phyloP scores from a whole-genome alignment of 345 rosid species.

The Arabis alpina region DNA sequence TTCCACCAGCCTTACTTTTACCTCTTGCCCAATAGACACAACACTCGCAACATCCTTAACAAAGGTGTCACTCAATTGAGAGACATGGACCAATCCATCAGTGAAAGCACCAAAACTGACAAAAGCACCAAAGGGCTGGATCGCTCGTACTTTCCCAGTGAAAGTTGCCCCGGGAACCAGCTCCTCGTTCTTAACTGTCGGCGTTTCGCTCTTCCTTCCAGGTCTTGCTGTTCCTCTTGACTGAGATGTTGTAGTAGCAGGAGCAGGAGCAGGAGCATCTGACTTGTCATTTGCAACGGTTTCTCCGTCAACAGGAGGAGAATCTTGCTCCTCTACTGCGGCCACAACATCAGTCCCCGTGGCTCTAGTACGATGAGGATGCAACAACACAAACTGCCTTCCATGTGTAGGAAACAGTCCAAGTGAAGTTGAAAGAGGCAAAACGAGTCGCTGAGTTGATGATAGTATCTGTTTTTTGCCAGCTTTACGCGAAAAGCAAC shows the following conservation, averaged over 20 bases:
- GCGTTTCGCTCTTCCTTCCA: slow-evolving; percentile 80
- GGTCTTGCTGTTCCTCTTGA: slow-evolving; percentile 52
- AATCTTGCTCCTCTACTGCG: slow-evolving; percentile 64
- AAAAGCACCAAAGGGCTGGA: slow-evolving; percentile 95
- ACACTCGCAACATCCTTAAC: slow-evolving; percentile 81
- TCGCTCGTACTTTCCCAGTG: slow-evolving; percentile 86
- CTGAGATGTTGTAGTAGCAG: slow-evolving; percentile 36
- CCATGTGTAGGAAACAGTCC: slow-evolving; percentile 56
- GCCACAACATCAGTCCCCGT: slow-evolving; percentile 72
- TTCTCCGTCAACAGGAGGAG: slow-evolving; percentile 54
- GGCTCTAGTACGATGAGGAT: slow-evolving; percentile 55
- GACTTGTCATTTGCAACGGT: slow-evolving; percentile 46
- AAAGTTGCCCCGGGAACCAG: slow-evolving; percentile 74
- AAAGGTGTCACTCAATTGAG: slow-evolving; percentile 73
- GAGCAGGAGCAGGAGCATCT: slow-evolving; percentile 43
- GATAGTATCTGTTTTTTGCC: slow-evolving; percentile 38
- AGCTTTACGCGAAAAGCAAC: slow-evolving; percentile 55
- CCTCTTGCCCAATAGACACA: slow-evolving; percentile 89
- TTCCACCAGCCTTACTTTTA: slow-evolving; percentile 79
- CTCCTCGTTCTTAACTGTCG: slow-evolving; percentile 79
- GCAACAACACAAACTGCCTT: slow-evolving; percentile 44
- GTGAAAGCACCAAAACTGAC: slow-evolving; percentile 90
- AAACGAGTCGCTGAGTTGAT: slow-evolving; percentile 44
- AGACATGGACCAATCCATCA: slow-evolving; percentile 91
- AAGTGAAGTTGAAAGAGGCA: slow-evolving; percentile 55